Evolutionary conservation across 2,329 filamentous ascomycete genomes (phyloP), one percentile per base, ranked within the genome.

Genomic region (Dactylellina parvicollis): DNA sequence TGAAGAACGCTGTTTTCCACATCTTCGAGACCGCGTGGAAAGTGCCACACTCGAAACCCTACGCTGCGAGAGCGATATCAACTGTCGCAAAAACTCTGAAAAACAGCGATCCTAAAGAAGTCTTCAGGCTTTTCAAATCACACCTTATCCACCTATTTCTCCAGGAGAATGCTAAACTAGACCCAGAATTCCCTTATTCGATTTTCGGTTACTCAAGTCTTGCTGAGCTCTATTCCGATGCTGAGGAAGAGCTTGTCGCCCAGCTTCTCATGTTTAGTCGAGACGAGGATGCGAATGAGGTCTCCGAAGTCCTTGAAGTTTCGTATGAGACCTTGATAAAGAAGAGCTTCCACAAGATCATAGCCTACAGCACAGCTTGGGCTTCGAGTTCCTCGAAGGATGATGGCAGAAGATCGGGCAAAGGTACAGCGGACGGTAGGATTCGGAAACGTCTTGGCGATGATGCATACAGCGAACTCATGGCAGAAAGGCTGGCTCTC

Each of bases 61-160:
- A 97, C 81, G 93, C 94, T 0, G 86, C 86, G 62, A 85, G 85
- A 56, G 96, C 92, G 76, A 83, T 97, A 44, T 79, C 80, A 3
- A 83, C 85, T 10, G 88, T 97, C 30, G 87, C 93, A 2, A 81
- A 80, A 10, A 84, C 85, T 0, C 85, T 97, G 32, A 81, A 84
- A 0, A 84, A 98, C 20, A 80, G 84, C 22, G 87, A 87, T 46
- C 84, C 92, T 0, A 87, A 85, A 76, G 86, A 89, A 32, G 82
- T 99, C 0, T 97, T 99, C 78, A 83, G 84, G 4, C 83, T 98
- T 0, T 99, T 98, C 79, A 89, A 92, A 4, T 88, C 93, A 1
- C 95, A 99, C 78, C 84, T 99, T 98, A 2, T 96, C 92, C 79
- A 96, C 92, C 0, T 99, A 93, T 94, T 86, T 96, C 2, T 88